These are phyloP conservation scores for Penicillium salamii DNA, from an alignment of 495 filamentous ascomycete species.

Conservation along the genomic window DNA sequence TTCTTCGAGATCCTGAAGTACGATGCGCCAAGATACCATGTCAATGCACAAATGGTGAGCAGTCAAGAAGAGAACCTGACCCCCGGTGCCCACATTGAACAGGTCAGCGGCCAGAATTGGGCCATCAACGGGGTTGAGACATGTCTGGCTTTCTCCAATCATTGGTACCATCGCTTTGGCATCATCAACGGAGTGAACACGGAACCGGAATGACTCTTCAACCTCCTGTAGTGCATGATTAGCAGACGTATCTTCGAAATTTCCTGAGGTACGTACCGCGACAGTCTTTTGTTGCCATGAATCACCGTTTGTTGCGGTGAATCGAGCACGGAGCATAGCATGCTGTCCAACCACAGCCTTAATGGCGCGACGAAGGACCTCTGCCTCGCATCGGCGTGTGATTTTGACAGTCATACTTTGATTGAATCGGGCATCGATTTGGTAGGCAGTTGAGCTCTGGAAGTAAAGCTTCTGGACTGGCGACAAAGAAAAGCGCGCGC, in stretches of 20 bases:
- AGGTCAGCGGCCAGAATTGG: slow-evolving; percentile 45
- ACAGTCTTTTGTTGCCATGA: slow-evolving; percentile 44
- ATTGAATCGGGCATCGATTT: slow-evolving; percentile 59
- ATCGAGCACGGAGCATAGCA: slow-evolving; percentile 68
- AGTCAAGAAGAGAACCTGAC: slow-evolving; percentile 59
- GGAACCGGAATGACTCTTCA: slow-evolving; percentile 41
- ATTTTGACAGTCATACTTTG: slow-evolving; percentile 65
- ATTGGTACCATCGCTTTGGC: slow-evolving; percentile 29
- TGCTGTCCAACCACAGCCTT: slow-evolving; percentile 60
- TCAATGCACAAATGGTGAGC: slow-evolving; percentile 71
- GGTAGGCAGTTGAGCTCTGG: slow-evolving; percentile 43
- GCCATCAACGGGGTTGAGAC: slow-evolving; percentile 40
- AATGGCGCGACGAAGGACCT: slow-evolving; percentile 53
- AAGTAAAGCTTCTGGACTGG: slow-evolving; percentile 47
- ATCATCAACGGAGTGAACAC: slow-evolving; percentile 28
- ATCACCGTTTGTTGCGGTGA: slow-evolving; percentile 34
- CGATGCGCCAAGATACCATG: slow-evolving; percentile 67
- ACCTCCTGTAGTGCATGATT: slow-evolving; percentile 26
- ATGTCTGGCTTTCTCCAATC: slow-evolving; percentile 38
- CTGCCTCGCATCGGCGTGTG: slow-evolving; percentile 42
- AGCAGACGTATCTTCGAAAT: background rate
- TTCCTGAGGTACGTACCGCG: slow-evolving; percentile 17
- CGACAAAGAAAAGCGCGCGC: slow-evolving; percentile 51
- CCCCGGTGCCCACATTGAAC: slow-evolving; percentile 50
- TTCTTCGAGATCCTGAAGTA: slow-evolving; percentile 65